A percentile compares a stretch with the other conserved stretches of the same genome.
Conservation (phyloP, 345 rosid genomes). For the Hirschfeldia incana region DNA sequence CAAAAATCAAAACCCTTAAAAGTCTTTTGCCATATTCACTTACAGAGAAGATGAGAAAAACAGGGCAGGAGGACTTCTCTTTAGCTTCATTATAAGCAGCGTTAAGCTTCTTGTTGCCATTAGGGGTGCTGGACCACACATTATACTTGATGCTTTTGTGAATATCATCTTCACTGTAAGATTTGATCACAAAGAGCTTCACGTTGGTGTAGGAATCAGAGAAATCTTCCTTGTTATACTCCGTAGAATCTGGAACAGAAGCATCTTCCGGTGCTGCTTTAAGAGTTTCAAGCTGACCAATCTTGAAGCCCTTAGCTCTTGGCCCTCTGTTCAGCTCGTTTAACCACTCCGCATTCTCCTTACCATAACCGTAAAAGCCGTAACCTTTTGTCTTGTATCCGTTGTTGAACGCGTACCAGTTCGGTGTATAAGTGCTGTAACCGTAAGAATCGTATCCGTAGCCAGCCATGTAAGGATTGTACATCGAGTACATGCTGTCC, state of each 20-base stretch:
- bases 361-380: constrained; percentile 48
- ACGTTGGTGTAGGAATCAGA: constrained; percentile 52
- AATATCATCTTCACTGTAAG: constrained; percentile 80
- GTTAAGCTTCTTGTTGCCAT: constrained; percentile 78
- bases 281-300: constrained; percentile 15
- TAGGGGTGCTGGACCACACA: constrained; percentile 83
- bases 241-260: constrained; percentile 42
- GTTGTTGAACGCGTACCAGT: constrained; percentile 56
- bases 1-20: not conserved
- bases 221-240: constrained; percentile 57
- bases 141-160: constrained; percentile 79
- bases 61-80: constrained; percentile 56
- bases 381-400: constrained; percentile 44
- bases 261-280: constrained; percentile 20
- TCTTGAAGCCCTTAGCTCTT: constrained; percentile 61
- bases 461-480: constrained; percentile 48
- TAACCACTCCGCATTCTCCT: constrained; percentile 66
- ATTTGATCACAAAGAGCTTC: constrained; percentile 68
- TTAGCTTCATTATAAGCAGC: constrained; percentile 57
- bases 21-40: constrained; percentile 32
- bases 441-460: constrained; percentile 54
- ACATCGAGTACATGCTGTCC: constrained; percentile 55
- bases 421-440: constrained; percentile 52
- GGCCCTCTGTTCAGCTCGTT: constrained; percentile 84
- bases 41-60: constrained; percentile 72